Base-by-base conservation (phyloP, 352 stramenopile genomes). In the Phytophthora citricola region DNA sequence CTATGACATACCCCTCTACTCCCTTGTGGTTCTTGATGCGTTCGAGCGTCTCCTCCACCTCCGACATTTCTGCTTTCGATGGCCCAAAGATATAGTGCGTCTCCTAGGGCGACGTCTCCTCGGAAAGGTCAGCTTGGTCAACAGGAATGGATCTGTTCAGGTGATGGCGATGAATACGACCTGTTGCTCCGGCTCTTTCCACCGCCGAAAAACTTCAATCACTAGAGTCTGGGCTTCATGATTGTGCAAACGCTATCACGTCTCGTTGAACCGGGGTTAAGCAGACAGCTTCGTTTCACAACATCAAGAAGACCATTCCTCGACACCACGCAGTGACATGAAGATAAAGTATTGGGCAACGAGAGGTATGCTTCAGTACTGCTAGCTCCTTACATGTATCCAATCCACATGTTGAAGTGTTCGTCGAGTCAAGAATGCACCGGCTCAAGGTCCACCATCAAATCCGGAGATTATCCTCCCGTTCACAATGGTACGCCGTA, bases 1-100 rank as follows among this genome's bases (percentile, higher is more conserved):
- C 95, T 74, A 98, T 98, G 58, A 98, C 92, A 69, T 98, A 98
- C 26, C 93, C 92, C 66, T 98, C 93, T 5, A 98, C 92, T 36
- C 94, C 95, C 62, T 96, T 91, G 76, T 98, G 93, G 44, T 93
- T 92, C 79, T 97, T 98, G 75, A 98, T 97, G 60, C 94, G 85
- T 75, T 98, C 92, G 15, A 98, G 87, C 29, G 91, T 97, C 79
- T 98, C 94, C 79, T 98, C 95, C 12, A 98, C 92, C 69, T 98
- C 93, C 11, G 84, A 94, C 86, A 94, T 36, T 93, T 48, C 1
- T 67, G 15, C 14, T 50, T 1, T 36, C 31, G 9, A 36, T 38
- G n/a, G 38, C 39, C 31, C 24, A 66, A 66, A 66, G 54, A 70
- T 70, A 34, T 34, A 45, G 11, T 43, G 62, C 31, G 54, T 9